These are phyloP conservation scores for Dictyostelium intermedium DNA, from an alignment of 78 protist genomes.

Conservation along the genomic window DNA sequence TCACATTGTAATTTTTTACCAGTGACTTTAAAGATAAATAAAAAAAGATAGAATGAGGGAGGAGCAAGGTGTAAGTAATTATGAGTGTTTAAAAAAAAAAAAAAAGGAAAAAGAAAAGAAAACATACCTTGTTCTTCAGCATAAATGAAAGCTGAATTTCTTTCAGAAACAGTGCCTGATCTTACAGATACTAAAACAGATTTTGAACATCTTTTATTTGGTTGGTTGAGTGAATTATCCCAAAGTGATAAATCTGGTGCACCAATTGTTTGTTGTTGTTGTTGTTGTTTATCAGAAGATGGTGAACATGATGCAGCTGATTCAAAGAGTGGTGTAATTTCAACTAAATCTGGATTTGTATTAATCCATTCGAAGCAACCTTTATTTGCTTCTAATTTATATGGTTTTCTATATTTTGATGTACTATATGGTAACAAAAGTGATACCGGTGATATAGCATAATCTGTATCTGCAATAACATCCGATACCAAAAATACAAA, in stretches of 20 bases:
- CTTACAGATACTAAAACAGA: conserved; percentile 19
- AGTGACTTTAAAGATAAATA: conserved; percentile 7
- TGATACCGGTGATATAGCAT: conserved; percentile 49
- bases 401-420: conserved; percentile 42
- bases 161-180: background rate
- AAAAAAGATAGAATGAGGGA: background rate
- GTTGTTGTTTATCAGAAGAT: background rate
- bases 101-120: background rate
- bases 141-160: conserved; percentile 64
- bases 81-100: background rate
- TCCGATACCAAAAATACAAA: background rate
- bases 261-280: background rate
- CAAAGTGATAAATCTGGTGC: background rate
- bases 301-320: background rate
- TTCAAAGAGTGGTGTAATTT: conserved; percentile 36
- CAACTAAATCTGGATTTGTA: conserved; percentile 58
- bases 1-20: conserved; percentile 74
- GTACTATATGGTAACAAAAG: conserved; percentile 59
- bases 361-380: conserved; percentile 77
- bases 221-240: background rate
- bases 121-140: conserved; percentile 52
- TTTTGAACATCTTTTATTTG: conserved; percentile 30
- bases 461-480: conserved; percentile 14
- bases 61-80: conserved; percentile 5
- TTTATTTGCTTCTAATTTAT: conserved; percentile 54